phyloP scores from a whole-genome alignment of 148 eudicot species.

The Diospyros kaki region DNA sequence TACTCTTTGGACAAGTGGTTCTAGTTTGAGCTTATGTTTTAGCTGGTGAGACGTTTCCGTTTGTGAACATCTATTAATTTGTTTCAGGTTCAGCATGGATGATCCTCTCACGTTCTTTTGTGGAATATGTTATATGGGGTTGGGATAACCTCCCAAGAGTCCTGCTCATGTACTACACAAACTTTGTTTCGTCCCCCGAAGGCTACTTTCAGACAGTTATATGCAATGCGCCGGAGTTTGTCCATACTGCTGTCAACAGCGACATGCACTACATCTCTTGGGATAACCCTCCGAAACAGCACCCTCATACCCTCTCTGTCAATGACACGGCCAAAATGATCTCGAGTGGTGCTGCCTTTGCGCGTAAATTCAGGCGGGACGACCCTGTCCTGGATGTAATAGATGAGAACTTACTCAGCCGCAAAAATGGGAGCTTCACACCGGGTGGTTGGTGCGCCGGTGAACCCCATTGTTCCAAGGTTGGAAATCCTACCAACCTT shows the following conservation, averaged over 20 bases:
- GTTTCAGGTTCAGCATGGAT: conserved; percentile 97
- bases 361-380: conserved; percentile 63
- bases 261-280: conserved; percentile 94
- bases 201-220: conserved; percentile 90
- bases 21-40: no score
- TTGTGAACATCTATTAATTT: no score
- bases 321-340: conserved; percentile 65
- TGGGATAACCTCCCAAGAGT: conserved; percentile 96
- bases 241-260: conserved; percentile 61
- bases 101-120: conserved; percentile 77
- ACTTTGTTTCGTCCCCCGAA: conserved; percentile 91
- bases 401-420: conserved; percentile 55
- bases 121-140: conserved; percentile 83
- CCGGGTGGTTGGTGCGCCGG: conserved; percentile 93
- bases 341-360: conserved; percentile 70
- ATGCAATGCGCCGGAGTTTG: conserved; percentile 73
- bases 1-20: no score
- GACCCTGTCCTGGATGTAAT: conserved; percentile 66
- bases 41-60: no score
- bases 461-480: conserved; percentile 54
- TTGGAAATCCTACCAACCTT: conserved; percentile 50
- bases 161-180: conserved; percentile 88
- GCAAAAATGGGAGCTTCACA: conserved; percentile 64
- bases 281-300: conserved; percentile 88
- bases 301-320: conserved; percentile 60